Conservation (phyloP, 495 filamentous ascomycete species). For the Platismatia glauca region DNA sequence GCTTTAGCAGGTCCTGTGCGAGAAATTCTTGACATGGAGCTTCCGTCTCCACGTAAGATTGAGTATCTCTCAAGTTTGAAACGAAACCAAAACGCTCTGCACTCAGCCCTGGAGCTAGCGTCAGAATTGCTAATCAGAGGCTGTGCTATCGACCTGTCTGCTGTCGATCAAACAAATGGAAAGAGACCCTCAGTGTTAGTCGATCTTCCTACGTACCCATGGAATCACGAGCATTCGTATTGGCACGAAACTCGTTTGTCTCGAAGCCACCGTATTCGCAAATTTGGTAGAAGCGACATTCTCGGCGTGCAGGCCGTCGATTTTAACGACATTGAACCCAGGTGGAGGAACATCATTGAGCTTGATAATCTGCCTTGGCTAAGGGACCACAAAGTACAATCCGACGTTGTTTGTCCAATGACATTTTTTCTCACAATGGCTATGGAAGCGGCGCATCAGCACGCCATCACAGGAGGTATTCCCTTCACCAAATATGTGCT, state of each 20-base stretch:
- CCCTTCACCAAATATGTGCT: background rate
- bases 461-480: background rate
- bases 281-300: background rate
- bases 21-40: slow-evolving; percentile 23
- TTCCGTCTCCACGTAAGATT: background rate
- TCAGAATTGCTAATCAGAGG: background rate
- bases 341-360: background rate
- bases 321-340: background rate
- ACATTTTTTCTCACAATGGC: background rate
- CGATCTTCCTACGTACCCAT: background rate
- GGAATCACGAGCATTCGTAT: background rate
- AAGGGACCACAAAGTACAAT: background rate
- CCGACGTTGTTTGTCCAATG: background rate
- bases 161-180: background rate
- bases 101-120: background rate
- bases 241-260: background rate
- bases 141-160: background rate
- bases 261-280: background rate
- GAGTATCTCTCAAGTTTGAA: background rate
- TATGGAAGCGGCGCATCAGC: background rate
- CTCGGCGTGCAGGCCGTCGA: background rate
- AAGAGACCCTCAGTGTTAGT: background rate
- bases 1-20: slow-evolving; percentile 33
- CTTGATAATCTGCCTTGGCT: background rate
- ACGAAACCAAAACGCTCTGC: background rate